These are phyloP conservation scores for Przewalskia tangutica DNA, from an alignment of 257 asterid genomes.

Conservation along the genomic window DNA sequence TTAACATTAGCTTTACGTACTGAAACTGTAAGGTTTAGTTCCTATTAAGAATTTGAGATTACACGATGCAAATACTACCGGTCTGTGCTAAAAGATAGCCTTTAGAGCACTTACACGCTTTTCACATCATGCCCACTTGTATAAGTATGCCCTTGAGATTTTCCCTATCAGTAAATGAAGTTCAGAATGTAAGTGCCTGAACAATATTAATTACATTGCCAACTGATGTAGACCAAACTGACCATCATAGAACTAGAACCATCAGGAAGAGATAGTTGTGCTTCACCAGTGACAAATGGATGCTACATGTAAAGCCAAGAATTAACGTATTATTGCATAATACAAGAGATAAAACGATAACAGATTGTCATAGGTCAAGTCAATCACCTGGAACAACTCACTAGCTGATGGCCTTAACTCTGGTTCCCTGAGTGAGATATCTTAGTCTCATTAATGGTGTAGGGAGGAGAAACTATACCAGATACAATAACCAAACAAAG, in stretches of 20 bases:
- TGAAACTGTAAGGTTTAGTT: neutral
- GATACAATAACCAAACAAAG: slow-evolving; percentile 11
- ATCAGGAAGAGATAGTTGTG: neutral
- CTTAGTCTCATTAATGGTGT: neutral
- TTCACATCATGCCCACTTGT: neutral
- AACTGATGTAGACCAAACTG: slow-evolving; percentile 1
- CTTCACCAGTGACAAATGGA: slow-evolving; percentile 85
- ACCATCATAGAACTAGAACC: neutral
- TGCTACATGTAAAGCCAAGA: slow-evolving; percentile 42
- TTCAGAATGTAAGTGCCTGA: neutral
- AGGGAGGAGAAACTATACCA: slow-evolving; percentile 3
- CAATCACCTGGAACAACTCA: slow-evolving; percentile 75
- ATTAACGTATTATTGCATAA: neutral
- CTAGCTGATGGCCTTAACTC: slow-evolving; percentile 71
- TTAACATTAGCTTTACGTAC: neutral
- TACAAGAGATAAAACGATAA: neutral
- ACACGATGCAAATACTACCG: neutral
- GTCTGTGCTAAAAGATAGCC: neutral
- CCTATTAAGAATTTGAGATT: neutral
- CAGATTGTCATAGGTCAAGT: neutral
- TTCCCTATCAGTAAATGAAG: slow-evolving; percentile 2
- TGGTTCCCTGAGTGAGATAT: slow-evolving; percentile 56
- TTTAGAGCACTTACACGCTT: neutral
- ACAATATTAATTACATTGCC: neutral
- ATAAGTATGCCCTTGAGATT: neutral